Conservation (phyloP, 2,329 filamentous ascomycete genomes). For the Chalara sp. region DNA sequence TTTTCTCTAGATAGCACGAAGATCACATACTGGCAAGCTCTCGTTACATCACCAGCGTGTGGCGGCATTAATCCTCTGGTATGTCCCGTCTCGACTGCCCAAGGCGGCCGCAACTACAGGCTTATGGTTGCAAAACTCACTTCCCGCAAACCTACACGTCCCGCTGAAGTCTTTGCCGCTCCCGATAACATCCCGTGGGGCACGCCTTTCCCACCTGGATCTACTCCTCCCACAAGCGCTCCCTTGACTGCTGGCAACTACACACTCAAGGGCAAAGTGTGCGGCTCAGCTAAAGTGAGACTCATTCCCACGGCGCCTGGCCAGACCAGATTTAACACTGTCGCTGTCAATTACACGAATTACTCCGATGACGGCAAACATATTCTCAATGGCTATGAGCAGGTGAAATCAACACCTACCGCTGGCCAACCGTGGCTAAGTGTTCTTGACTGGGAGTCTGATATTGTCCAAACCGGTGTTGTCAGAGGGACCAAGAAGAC, state of each 20-base stretch:
- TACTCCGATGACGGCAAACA: slow-evolving; percentile 31
- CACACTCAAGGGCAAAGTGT: slow-evolving; percentile 3
- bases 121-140: slow-evolving; percentile 35
- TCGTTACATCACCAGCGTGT: slow-evolving; percentile 33
- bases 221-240: not conserved
- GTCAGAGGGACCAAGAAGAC: slow-evolving; percentile 31
- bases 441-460: slow-evolving; percentile 32
- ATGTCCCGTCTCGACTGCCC: slow-evolving; percentile 33
- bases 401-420: slow-evolving; percentile 21
- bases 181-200: slow-evolving; percentile 30
- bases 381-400: slow-evolving; percentile 30
- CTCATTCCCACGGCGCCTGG: not conserved
- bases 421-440: slow-evolving; percentile 17
- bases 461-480: slow-evolving; percentile 29
- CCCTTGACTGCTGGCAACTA: slow-evolving; percentile 1
- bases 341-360: slow-evolving; percentile 30
- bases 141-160: slow-evolving; percentile 22
- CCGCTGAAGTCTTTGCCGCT: slow-evolving; percentile 18
- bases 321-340: slow-evolving; percentile 10
- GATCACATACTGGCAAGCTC: slow-evolving; percentile 36
- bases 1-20: slow-evolving; percentile 35
- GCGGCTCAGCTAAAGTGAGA: slow-evolving; percentile 2
- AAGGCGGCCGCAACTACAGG: slow-evolving; percentile 31
- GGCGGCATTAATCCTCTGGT: slow-evolving; percentile 36
- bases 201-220: slow-evolving; percentile 23